Evolutionary conservation across 2,329 filamentous ascomycete genomes (phyloP), one percentile per base, ranked within the genome.

Genomic region (Penicillium sp.): DNA sequence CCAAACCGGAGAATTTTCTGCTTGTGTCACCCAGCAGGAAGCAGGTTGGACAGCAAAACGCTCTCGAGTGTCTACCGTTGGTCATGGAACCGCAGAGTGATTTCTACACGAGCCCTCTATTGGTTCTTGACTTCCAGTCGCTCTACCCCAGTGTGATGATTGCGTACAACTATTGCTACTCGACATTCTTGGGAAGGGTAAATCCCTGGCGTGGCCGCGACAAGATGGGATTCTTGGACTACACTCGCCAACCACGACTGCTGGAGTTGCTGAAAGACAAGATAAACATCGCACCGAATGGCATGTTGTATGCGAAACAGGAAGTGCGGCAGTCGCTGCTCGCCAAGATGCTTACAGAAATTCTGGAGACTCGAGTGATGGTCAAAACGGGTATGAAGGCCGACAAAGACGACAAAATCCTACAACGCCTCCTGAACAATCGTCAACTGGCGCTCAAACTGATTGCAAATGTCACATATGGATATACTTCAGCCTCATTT

Each of bases 141-240:
- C 70, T 98, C 33, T 98, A 98, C 52, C 93, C 93, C 0, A 96
- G 90, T 64, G 84, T 97, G 45, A 96, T 98, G 89, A 97, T 98
- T 59, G 93, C 93, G 0, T 97, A 98, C 71, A 98, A 98, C 58
- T 93, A 96, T 61, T 98, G 93, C 69, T 98, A 98, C 61, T 97
- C 93, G 0, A 98, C 93, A 0, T 98, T 90, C 54, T 75, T 97
- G 0, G 93, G 93, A 0, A 81, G 93, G 19, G 82, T 95, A 26
- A 79, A 82, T 18, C 80, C 82, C 53, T 96, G 91, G 91, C 81
- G 88, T n/a, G 90, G 89, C 2, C 81, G 79, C 19, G 90, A 88
- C 70, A 95, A 97, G 68, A 88, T 98, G 84, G 93, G 93, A 0
- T 95, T 97, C 60, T 81, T 82, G 18, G 84, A 95, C 46, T 97